Conservation (phyloP, 1,284 basidiomycete species). For the Ustilago shanxiensis region DNA sequence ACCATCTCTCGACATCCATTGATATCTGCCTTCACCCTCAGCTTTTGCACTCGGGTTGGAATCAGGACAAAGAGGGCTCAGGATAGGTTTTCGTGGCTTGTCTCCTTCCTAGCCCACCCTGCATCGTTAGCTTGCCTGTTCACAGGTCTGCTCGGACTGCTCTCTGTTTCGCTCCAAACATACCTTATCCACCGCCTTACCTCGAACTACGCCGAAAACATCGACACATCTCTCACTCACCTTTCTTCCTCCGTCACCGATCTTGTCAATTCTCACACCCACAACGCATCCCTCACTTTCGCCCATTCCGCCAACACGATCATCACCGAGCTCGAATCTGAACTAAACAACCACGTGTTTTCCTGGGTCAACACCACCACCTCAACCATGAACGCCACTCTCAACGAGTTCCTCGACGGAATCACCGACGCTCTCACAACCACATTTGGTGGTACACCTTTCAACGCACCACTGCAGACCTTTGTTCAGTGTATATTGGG, state of each 20-base stretch:
- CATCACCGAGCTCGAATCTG: constrained; percentile 78
- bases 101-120: constrained; percentile 89
- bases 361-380: constrained; percentile 96
- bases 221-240: constrained; percentile 74
- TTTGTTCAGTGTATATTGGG: constrained; percentile 81
- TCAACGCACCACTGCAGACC: constrained; percentile 52
- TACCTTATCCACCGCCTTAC: constrained; percentile 71
- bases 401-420: constrained; percentile 73
- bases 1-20: constrained; percentile 56
- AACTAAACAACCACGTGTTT: constrained; percentile 81
- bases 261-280: constrained; percentile 83
- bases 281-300: constrained; percentile 78
- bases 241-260: constrained; percentile 78
- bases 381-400: constrained; percentile 79
- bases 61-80: constrained; percentile 27
- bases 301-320: constrained; percentile 81
- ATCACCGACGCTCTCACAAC: constrained; percentile 71
- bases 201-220: constrained; percentile 19
- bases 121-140: constrained; percentile 88
- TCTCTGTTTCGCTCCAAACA: constrained; percentile 88
- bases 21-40: constrained; percentile 35
- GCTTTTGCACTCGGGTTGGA: constrained; percentile 28
- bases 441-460: constrained; percentile 77
- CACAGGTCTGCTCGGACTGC: constrained; percentile 88
- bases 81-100: constrained; percentile 77